phyloP scores from a whole-genome alignment of 2,329 filamentous ascomycete species.

The Atkinsonella texensis region DNA sequence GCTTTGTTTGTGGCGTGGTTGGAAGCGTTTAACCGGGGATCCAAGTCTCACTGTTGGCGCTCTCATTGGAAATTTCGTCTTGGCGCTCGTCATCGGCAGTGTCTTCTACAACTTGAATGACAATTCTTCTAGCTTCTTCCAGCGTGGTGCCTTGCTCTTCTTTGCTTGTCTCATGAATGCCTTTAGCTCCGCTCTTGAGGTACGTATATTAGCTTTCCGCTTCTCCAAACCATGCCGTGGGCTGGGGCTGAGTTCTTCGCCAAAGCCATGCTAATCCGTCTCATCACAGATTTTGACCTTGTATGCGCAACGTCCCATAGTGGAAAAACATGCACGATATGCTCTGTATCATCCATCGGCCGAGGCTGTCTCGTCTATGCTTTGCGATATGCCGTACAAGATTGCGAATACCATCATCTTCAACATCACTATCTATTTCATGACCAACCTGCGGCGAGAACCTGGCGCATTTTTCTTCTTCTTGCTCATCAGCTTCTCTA shows the following conservation, averaged over 20 bases:
- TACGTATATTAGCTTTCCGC: slow-evolving; percentile 16
- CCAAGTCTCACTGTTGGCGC: slow-evolving; percentile 59
- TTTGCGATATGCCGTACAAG: slow-evolving; percentile 74
- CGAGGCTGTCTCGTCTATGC: slow-evolving; percentile 78
- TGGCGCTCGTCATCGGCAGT: slow-evolving; percentile 66
- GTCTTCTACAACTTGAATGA: slow-evolving; percentile 67
- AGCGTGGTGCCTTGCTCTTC: slow-evolving; percentile 70
- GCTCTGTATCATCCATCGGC: slow-evolving; percentile 83
- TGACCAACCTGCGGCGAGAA: slow-evolving; percentile 67
- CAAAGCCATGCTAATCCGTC: background rate
- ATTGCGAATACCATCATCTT: slow-evolving; percentile 62
- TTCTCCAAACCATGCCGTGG: too few relatives aligned
- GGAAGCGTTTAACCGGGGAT: slow-evolving; percentile 64
- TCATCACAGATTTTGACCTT: slow-evolving; percentile 57
- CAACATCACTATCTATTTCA: slow-evolving; percentile 75
- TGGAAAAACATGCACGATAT: slow-evolving; percentile 80
- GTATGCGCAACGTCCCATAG: slow-evolving; percentile 80
- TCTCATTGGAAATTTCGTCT: slow-evolving; percentile 59
- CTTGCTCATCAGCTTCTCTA: slow-evolving; percentile 61
- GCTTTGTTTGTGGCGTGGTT: slow-evolving; percentile 73
- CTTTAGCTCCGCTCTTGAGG: slow-evolving; percentile 66
- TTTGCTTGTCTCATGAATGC: slow-evolving; percentile 82
- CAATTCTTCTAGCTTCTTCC: slow-evolving; percentile 62
- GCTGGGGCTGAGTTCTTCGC: too few relatives aligned
- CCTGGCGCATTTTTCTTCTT: slow-evolving; percentile 77